Evolutionary conservation across 2,329 filamentous ascomycete genomes (phyloP).

Genomic region (Pezicula radicicola): DNA sequence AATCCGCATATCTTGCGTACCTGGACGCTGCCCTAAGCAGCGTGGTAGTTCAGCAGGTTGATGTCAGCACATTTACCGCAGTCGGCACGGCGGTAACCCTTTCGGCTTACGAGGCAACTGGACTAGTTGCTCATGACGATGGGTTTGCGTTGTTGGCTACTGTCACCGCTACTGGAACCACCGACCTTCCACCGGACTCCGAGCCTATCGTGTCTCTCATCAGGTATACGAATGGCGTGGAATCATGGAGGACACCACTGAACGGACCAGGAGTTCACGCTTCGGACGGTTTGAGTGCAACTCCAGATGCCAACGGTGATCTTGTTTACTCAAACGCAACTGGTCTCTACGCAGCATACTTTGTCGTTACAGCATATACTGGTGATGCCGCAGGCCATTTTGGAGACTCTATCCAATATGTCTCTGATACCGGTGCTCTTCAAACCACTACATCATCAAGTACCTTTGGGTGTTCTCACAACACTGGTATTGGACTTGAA

Average conservation of each 20-base stretch:
- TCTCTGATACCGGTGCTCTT: constrained; percentile 44
- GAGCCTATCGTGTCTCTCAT: constrained; percentile 57
- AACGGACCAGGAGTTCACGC: constrained; percentile 52
- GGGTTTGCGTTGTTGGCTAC: constrained; percentile 58
- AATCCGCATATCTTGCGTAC: constrained; percentile 57
- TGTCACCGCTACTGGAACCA: constrained; percentile 47
- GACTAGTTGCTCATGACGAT: constrained; percentile 59
- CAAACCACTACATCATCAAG: constrained; percentile 48
- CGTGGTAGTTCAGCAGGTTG: constrained; percentile 55
- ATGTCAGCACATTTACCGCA: constrained; percentile 50
- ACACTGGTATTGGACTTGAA: constrained; percentile 62
- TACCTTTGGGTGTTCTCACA: constrained; percentile 61
- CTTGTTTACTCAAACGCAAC: constrained; percentile 55
- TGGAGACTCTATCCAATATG: constrained; percentile 53
- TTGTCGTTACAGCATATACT: constrained; percentile 55
- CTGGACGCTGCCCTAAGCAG: constrained; percentile 52
- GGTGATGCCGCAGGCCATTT: constrained; percentile 53
- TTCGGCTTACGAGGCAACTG: constrained; percentile 55
- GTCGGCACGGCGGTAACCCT: constrained; percentile 50
- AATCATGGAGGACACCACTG: constrained; percentile 57
- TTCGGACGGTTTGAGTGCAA: constrained; percentile 37
- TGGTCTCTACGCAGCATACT: constrained; percentile 58
- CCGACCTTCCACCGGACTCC: constrained; percentile 42
- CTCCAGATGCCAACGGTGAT: constrained; percentile 60
- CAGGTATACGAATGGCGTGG: constrained; percentile 50